Base-by-base conservation (phyloP, 2,329 filamentous ascomycete species). In the Fusarium sp. region DNA sequence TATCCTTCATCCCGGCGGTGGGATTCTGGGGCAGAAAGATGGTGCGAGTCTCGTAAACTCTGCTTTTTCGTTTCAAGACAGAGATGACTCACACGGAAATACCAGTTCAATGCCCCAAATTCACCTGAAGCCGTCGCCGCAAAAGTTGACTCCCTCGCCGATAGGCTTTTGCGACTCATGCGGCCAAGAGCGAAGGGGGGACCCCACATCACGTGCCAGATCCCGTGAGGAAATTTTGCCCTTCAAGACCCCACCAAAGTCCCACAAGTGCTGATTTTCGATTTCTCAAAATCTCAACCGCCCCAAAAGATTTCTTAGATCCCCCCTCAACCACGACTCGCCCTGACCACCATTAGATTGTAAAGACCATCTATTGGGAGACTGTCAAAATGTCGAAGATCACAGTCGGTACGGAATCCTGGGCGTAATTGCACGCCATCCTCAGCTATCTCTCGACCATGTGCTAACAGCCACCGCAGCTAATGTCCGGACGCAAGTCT, bases 401-500 rank as follows among this genome's bases (percentile, higher is more conserved):
- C 88, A 93, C 92, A 91, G 91, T 91, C 88, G 89, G 88, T 90
- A 86, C 67, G 86, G 57, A 64, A 64, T 29, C 42, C 44, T 33
- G n/a, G n/a, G 24, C 35, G 59, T 40, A 27, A 51, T 29, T 35
- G 31, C n/a, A n/a, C n/a, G 27, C 27, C 7, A 17, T 35, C 8
- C 20, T 38, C 46, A 14, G 62, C 60, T 27, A 17, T 40, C 16
- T 51, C 31, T 33, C 8, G 60, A 55, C 24, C 17, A 33, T 36
- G 88, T 84, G 81, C 87, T 82, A 80, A 83, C 77, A 33, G 27
- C 38, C 38, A 36, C 66, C 66, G 20, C 78, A 83, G 94, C 94
- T 91, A 94, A 95, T 93, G 95, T 97, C 91, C 94, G 95, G 91
- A 89, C 91, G 86, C 96, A 98, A 89, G 94, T 98, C 85, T 89